Evolutionary conservation across 2,329 filamentous ascomycete genomes (phyloP), one percentile per base, ranked within the genome.

Genomic region (Exserohilum rostratum): DNA sequence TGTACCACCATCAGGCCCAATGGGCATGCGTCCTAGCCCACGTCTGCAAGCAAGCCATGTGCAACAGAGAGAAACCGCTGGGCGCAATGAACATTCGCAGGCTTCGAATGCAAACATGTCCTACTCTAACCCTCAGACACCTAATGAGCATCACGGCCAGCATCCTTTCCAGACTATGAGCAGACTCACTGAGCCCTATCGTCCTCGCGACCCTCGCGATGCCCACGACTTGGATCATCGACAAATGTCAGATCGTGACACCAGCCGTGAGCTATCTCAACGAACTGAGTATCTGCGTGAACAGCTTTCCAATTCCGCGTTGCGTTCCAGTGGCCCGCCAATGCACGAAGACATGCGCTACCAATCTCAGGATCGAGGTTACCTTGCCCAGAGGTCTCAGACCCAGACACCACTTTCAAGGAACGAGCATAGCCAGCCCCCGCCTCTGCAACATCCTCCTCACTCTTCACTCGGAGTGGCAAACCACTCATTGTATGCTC

Each of bases 21-120:
- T 69, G 54, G 73, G 71, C 12, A 74, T 74, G 72, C 70, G 72
- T 22, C 71, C 72, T 12, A 74, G 71, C 34, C 71, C 71, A 9
- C 73, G 70, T 53, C 57, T 70, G n/a, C 68, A 67, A 31, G 68
- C 67, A 13, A 69, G 56, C 34, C 70, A 71, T 49, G 31, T 55
- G n/a, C 67, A 68, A 46, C 65, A 65, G 30, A 65, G 71, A 51
- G 70, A 73, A 3, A 35, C 63, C 12, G 55, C 70, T 22, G 57
- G 60, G 40, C 63, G 71, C 15, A 74, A 73, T 22, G 72, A 75
- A 33, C 72, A 71, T 33, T 53, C 70, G 6, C 71, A 73, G 43
- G 54, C 57, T 27, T 69, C 71, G 20, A 74, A 72, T 40, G 64
- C 61, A 7, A 62, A 51, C 11, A 13, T 71, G n/a, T 55, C 64